These are phyloP conservation scores for Lasiodiplodia theobromae DNA, from an alignment of 2,329 filamentous ascomycete genomes.

Conservation along the genomic window DNA sequence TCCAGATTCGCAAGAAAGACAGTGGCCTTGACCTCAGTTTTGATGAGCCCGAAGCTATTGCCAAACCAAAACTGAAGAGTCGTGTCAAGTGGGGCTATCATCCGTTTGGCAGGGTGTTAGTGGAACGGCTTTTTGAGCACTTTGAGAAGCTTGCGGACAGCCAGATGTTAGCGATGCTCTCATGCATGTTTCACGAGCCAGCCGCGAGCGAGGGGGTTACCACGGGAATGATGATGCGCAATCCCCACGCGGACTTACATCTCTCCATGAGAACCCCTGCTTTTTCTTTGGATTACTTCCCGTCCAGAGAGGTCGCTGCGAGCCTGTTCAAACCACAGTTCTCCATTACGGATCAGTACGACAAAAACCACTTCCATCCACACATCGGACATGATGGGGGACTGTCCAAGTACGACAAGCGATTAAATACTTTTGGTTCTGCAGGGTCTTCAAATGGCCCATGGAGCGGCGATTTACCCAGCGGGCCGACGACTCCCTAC, in stretches of 20 bases:
- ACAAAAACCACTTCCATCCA: conserved; percentile 36
- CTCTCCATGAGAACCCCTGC: conserved; percentile 53
- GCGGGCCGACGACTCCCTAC: conserved; percentile 58
- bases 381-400: conserved; percentile 41
- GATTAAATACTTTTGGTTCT: conserved; percentile 53
- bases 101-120: conserved; percentile 62
- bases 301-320: conserved; percentile 52
- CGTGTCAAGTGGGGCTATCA: conserved; percentile 65
- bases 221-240: conserved; percentile 42
- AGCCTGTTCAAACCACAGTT: conserved; percentile 50
- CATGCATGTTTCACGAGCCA: conserved; percentile 64
- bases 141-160: conserved; percentile 68
- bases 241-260: conserved; percentile 40
- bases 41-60: conserved; percentile 50
- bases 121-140: conserved; percentile 64
- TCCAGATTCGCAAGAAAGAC: conserved; percentile 58
- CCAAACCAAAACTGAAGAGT: conserved; percentile 49
- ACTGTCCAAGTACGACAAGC: conserved; percentile 32
- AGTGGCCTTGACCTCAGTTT: conserved; percentile 58
- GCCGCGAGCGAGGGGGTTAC: conserved; percentile 50
- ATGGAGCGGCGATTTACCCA: conserved; percentile 53
- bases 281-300: conserved; percentile 57
- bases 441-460: conserved; percentile 59
- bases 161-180: conserved; percentile 71
- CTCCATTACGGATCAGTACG: conserved; percentile 38